phyloP scores from a whole-genome alignment of 2,329 filamentous ascomycete genomes.

The Curvularia sp. region DNA sequence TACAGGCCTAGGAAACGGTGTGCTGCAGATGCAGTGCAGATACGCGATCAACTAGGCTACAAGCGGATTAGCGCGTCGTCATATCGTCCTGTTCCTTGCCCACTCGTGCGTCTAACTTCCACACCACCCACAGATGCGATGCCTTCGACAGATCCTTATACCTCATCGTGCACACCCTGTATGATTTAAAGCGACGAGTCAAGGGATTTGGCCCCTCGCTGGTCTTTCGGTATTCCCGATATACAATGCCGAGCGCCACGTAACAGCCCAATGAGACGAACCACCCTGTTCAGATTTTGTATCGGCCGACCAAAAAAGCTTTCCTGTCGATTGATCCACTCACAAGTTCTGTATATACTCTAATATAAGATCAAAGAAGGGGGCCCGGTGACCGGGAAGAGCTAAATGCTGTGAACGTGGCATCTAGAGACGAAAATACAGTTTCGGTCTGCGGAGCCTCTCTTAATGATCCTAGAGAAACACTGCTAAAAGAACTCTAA shows the following conservation, averaged over 20 bases:
- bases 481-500: not conserved
- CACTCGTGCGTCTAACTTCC: not conserved
- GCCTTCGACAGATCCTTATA: not conserved
- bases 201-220: not conserved
- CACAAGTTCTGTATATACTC: not conserved
- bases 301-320: not conserved
- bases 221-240: not conserved
- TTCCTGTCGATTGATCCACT: not conserved
- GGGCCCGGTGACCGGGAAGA: not conserved
- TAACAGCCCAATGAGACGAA: not conserved
- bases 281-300: not conserved
- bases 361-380: not conserved
- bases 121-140: not conserved
- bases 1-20: not conserved
- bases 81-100: not conserved
- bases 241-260: not conserved
- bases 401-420: not conserved
- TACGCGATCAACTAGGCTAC: conserved; percentile 15
- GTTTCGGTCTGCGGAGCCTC: not conserved
- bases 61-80: conserved; percentile 12
- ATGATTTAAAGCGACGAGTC: not conserved
- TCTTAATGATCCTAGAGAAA: not conserved
- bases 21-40: conserved; percentile 14
- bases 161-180: not conserved
- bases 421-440: not conserved